Conservation (phyloP, 1,139 yeast species). For the Geotrichum histeridarum region DNA sequence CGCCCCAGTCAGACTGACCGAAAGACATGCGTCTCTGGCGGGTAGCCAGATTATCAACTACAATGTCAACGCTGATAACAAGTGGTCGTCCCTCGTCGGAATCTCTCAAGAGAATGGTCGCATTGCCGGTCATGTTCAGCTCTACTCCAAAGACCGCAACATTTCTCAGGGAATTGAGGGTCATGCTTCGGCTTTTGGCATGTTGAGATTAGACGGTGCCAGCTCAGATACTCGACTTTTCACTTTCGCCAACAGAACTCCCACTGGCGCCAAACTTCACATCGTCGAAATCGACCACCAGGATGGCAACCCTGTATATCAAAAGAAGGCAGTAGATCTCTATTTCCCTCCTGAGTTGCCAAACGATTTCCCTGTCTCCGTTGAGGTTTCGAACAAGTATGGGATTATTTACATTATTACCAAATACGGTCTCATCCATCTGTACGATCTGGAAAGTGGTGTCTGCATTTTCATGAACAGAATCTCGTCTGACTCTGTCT, state of each 20-base stretch:
- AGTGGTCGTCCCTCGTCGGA: constrained; percentile 95
- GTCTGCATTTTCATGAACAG: constrained; percentile 91
- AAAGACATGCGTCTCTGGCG: constrained; percentile 73
- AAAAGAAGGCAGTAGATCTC: constrained; percentile 85
- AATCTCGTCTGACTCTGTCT: constrained; percentile 95
- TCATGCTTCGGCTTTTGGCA: constrained; percentile 89
- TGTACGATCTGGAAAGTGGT: constrained; percentile 91
- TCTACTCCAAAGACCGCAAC: constrained; percentile 79
- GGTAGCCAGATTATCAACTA: constrained; percentile 89
- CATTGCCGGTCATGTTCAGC: constrained; percentile 93
- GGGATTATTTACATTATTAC: constrained; percentile 88
- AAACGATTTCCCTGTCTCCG: constrained; percentile 93
- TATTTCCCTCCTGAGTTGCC: constrained; percentile 96
- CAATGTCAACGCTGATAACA: constrained; percentile 70
- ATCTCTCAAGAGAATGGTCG: constrained; percentile 93
- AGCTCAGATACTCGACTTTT: constrained; percentile 76
- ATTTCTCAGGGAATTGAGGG: constrained; percentile 98
- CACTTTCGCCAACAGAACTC: constrained; percentile 78
- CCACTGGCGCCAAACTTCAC: constrained; percentile 80
- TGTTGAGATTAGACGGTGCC: constrained; percentile 68
- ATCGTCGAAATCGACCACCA: constrained; percentile 95
- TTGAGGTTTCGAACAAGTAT: constrained; percentile 78
- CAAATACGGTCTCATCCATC: constrained; percentile 92
- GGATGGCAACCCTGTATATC: constrained; percentile 75
- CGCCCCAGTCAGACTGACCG: constrained; percentile 75